Evolutionary conservation across 257 asterid species (phyloP).

Genomic region (Nemophila menziesii): DNA sequence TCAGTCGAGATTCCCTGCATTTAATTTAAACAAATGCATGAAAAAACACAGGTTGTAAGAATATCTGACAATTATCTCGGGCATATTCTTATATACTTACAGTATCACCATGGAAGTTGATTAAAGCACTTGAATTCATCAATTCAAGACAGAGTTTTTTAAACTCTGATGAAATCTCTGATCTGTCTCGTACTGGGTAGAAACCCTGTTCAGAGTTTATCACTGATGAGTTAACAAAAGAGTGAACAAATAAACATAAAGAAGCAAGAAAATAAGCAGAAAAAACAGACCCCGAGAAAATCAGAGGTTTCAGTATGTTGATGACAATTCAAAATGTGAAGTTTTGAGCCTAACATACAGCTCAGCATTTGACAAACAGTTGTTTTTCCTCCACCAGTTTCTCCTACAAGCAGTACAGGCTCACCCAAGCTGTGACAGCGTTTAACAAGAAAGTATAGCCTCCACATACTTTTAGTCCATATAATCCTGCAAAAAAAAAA

Average conservation of each 20-base stretch:
- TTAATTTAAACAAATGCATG: slow-evolving; percentile 11
- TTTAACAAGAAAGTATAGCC: slow-evolving; percentile 76
- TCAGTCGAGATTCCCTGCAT: slow-evolving; percentile 59
- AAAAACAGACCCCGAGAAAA: slow-evolving; percentile 88
- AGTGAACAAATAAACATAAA: not conserved
- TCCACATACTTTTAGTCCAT: slow-evolving; percentile 71
- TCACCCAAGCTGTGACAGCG: slow-evolving; percentile 87
- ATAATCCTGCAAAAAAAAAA: slow-evolving; percentile 35
- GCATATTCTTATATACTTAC: slow-evolving; percentile 30
- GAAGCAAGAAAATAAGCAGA: slow-evolving; percentile 4
- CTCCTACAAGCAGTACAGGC: slow-evolving; percentile 98
- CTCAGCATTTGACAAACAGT: slow-evolving; percentile 93
- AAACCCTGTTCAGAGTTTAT: slow-evolving; percentile 46
- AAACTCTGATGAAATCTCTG: slow-evolving; percentile 50
- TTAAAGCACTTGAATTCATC: slow-evolving; percentile 43
- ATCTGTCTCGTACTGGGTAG: slow-evolving; percentile 87
- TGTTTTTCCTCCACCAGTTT: slow-evolving; percentile 99
- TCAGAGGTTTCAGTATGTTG: slow-evolving; percentile 94
- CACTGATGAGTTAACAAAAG: not conserved
- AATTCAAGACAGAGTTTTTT: slow-evolving; percentile 40
- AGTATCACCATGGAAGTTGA: slow-evolving; percentile 41
- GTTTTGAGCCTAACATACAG: slow-evolving; percentile 42
- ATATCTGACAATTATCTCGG: not conserved
- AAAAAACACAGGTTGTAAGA: not conserved
- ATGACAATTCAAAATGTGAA: slow-evolving; percentile 86